Base-by-base conservation (phyloP, 2,329 filamentous ascomycete genomes). In the Sporothrix inflata region DNA sequence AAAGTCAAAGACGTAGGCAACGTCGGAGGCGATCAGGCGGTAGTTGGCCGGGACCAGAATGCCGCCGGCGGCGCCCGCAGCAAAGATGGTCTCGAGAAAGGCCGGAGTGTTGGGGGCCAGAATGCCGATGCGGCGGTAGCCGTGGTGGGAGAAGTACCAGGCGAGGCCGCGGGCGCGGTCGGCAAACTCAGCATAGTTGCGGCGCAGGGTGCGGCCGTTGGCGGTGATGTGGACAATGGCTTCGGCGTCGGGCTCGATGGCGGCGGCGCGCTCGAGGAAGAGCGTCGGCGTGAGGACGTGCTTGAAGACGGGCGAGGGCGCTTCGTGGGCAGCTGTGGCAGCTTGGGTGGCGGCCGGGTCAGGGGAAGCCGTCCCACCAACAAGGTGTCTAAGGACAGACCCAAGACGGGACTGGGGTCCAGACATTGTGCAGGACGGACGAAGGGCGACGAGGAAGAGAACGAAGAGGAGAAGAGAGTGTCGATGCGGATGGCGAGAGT, bases 61-160 rank as follows among this genome's bases (percentile, higher is more conserved):
- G 8, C 86, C 92, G 1, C 94, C 94, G 0, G 92, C 92, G 0
- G 92, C 94, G 0, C 90, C 91, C 76, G 98, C 91, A 1, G 92
- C 96, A 78, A 93, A 99, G 74, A 97, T 93, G 7, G 90, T 88
- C 82, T 98, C 95, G 38, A 99, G 85, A 77, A 98, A 98, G 0
- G 94, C 94, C 0, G 96, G 96, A 0, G 96, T 99, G 80, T 99
- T 99, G 3, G 96, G 93, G 9, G 90, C 91, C 12, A 99, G 85
- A 65, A 99, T 91, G 7, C 96, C 96, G 6, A 98, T 92, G 73
- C 92, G 87, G 77, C 89, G 91, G 78, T 89, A 90, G 4, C 88
- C 86, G 78, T 92, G 89, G 80, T 92, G 93, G 76, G 88, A 88
- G 72, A 99, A 80, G 80, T 92, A 98, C 82, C 97, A 98, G 16